Conservation (phyloP, 2,329 filamentous ascomycete species). For the Aspergillus pseudoglaucus region DNA sequence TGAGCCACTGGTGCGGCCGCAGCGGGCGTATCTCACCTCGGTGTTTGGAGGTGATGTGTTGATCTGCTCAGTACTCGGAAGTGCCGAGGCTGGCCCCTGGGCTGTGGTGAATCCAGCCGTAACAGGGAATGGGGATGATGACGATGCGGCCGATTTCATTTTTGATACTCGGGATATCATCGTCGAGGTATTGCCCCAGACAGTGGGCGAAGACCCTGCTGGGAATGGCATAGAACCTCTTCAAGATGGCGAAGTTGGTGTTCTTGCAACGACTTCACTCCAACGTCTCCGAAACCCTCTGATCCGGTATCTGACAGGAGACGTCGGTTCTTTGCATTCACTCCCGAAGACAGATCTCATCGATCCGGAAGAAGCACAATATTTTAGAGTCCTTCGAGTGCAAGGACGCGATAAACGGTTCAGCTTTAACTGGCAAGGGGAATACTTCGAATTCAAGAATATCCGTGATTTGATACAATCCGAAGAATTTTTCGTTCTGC, state of each 20-base stretch:
- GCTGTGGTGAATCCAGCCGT: not conserved
- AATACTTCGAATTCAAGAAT: not conserved
- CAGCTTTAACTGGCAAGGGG: not conserved
- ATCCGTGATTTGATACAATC: not conserved
- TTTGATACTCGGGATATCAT: not conserved
- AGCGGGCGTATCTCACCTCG: too few species aligned
- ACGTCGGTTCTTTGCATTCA: not conserved
- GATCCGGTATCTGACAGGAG: not conserved
- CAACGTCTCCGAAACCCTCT: not conserved
- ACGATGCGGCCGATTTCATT: not conserved
- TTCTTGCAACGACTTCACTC: not conserved
- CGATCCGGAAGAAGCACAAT: not conserved
- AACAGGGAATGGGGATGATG: not conserved
- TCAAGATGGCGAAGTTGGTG: not conserved
- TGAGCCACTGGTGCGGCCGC: too few species aligned
- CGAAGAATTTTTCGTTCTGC: not conserved
- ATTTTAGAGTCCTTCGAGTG: not conserved
- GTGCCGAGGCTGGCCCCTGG: conserved; percentile 1
- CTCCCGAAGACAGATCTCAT: not conserved
- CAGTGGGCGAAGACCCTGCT: not conserved
- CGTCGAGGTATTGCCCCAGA: not conserved
- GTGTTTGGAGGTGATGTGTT: too few species aligned
- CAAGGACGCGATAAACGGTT: not conserved
- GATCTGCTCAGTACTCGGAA: not conserved
- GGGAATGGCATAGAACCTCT: not conserved